Conservation (phyloP, 2,329 filamentous ascomycete genomes). For the Zymoseptoria brevis region DNA sequence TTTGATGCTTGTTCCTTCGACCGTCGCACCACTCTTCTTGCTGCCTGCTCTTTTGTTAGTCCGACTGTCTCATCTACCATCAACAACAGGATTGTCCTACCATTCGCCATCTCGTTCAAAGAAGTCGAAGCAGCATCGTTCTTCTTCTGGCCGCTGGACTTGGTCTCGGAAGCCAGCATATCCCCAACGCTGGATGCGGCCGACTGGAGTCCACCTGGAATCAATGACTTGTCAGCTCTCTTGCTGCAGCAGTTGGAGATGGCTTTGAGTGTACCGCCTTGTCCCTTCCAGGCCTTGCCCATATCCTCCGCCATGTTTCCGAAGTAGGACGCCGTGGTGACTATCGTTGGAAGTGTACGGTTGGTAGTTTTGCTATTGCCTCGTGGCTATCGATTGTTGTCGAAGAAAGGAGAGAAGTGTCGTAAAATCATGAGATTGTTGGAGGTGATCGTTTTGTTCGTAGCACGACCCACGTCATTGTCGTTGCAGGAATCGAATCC, state of each 20-base stretch:
- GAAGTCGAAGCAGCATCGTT: conserved; percentile 20
- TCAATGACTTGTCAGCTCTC: not conserved
- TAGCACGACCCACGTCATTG: not conserved
- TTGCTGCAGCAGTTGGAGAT: not conserved
- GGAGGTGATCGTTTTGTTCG: not conserved
- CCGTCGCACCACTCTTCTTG: conserved; percentile 20
- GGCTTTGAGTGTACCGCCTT: conserved; percentile 16
- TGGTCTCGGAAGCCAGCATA: conserved; percentile 19
- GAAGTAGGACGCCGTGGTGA: conserved; percentile 6
- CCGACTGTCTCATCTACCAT: not conserved
- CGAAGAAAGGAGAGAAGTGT: not conserved
- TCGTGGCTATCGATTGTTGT: not conserved
- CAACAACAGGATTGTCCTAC: not conserved
- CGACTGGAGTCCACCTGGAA: conserved; percentile 22
- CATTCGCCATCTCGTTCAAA: conserved; percentile 20
- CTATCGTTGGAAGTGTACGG: not conserved
- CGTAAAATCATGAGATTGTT: not conserved
- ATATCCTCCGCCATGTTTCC: conserved; percentile 19
- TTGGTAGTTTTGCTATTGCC: not conserved
- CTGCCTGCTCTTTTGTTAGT: conserved; percentile 3
- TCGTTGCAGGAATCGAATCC: not conserved
- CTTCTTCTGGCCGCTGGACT: conserved; percentile 23
- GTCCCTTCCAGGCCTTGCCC: conserved; percentile 25
- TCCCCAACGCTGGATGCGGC: conserved; percentile 21
- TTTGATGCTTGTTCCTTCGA: conserved; percentile 19